Evolutionary conservation across 2,329 filamentous ascomycete genomes (phyloP).

Genomic region (Curvularia sp.): DNA sequence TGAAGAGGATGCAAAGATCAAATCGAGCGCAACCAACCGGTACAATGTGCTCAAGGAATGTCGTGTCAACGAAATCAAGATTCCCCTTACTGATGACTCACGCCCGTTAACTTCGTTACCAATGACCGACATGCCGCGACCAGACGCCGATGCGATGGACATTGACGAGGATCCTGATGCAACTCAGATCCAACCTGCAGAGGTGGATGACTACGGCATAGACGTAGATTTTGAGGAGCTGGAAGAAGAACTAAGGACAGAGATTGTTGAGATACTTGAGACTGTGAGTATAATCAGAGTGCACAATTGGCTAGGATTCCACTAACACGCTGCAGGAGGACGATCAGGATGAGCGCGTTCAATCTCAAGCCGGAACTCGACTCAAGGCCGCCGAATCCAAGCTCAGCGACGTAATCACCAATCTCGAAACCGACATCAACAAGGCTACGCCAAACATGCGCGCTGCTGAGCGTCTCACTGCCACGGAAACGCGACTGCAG

Average conservation of each 20-base stretch:
- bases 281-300: conserved; percentile 45
- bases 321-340: conserved; percentile 61
- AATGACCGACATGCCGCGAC: conserved; percentile 76
- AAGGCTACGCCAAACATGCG: conserved; percentile 98
- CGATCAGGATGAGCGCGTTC: conserved; percentile 61
- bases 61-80: conserved; percentile 89
- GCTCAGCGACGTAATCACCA: conserved; percentile 78
- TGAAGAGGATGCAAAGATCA: conserved; percentile 81
- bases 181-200: conserved; percentile 60
- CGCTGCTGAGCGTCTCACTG: conserved; percentile 87
- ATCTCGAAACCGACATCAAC: conserved; percentile 79
- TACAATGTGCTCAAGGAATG: conserved; percentile 86
- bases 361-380: conserved; percentile 25
- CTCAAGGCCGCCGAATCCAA: conserved; percentile 67
- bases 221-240: conserved; percentile 84
- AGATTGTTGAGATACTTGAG: conserved; percentile 54
- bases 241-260: conserved; percentile 73
- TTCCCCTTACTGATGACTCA: conserved; percentile 79
- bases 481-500: conserved; percentile 81
- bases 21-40: conserved; percentile 82
- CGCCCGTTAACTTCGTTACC: conserved; percentile 78
- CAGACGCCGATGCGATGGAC: conserved; percentile 90
- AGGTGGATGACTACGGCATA: conserved; percentile 89
- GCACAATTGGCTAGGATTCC: neutral
- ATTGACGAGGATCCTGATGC: conserved; percentile 71